Percentiles rank a stretch among this genome's conserved stretches.
Conservation (phyloP, 2,329 filamentous ascomycete species). For the Geoglossum cookeanum region DNA sequence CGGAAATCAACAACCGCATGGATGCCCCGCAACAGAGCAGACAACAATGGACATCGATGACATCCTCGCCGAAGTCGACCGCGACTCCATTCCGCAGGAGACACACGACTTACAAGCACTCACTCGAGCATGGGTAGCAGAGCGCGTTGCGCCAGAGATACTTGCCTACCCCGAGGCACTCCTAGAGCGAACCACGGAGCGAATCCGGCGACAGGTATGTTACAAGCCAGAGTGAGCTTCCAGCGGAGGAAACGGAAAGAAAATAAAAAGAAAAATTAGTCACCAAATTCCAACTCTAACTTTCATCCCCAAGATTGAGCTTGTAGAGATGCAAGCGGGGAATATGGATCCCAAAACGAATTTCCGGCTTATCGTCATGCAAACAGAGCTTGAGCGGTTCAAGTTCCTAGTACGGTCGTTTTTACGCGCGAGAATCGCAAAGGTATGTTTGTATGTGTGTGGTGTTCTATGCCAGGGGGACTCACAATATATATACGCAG, state of each 20-base stretch:
- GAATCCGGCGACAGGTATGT: slow-evolving; percentile 41
- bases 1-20: neutral
- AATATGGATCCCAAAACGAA: slow-evolving; percentile 81
- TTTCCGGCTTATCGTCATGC: slow-evolving; percentile 82
- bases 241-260: too few relatives aligned
- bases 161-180: slow-evolving; percentile 57
- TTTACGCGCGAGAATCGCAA: slow-evolving; percentile 67
- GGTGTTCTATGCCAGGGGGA: too few relatives aligned
- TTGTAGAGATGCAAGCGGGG: slow-evolving; percentile 44
- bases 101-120: slow-evolving; percentile 69
- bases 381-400: slow-evolving; percentile 87
- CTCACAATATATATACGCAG: slow-evolving; percentile 20
- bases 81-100: slow-evolving; percentile 31
- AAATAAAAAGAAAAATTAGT: too few relatives aligned
- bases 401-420: slow-evolving; percentile 80
- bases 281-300: neutral
- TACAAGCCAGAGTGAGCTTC: too few relatives aligned
- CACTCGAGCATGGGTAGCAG: slow-evolving; percentile 83
- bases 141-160: slow-evolving; percentile 78
- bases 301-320: slow-evolving; percentile 22
- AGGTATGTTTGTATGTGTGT: slow-evolving; percentile 31
- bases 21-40: neutral
- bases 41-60: slow-evolving; percentile 12
- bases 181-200: slow-evolving; percentile 63
- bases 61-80: slow-evolving; percentile 30